Evolutionary conservation across 192 early-diverging fungal species (phyloP), one percentile per base, ranked within the genome.

Genomic region (Entomortierella chlamydospora): DNA sequence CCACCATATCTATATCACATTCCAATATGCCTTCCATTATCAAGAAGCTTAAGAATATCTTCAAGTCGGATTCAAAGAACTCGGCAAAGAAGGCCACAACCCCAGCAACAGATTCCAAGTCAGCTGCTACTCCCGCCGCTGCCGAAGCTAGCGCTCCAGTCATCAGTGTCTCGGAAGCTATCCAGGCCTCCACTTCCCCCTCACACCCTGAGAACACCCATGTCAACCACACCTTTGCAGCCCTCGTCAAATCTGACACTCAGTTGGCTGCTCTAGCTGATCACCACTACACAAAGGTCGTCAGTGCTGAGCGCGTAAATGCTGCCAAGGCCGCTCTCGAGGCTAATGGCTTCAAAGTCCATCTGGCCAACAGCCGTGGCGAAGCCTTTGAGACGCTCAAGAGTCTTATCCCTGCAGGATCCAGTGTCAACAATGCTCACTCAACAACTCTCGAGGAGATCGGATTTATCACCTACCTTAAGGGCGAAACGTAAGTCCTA

Each of bases 371-470:
- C 33, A 53, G 29, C 49, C 54, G 81, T 13, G 72, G 67, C 20
- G 79, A 73, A 58, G 82, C 82, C 34, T 77, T 81, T 17, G 66
- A 82, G 37, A 67, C 71, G 22, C 20, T 83, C 29, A 83, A 83
- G 81, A 51, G 31, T 29, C 28, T 81, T 45, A 83, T 83, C 53
- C 82, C 82, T n/a, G 51, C 62, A n/a, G 82, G 82, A 15, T 57
- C 61, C 37, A 76, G 71, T 15, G 68, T 83, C 64, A 82, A 77
- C 63, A 83, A 82, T 22, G 82, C 68, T 34, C 81, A 83, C 52
- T 82, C 81, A 2, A 83, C 82, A 2, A 58, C 82, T 8, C 57
- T 83, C 20, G 82, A 82, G 39, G 79, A 83, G 61, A 83, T 83
- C 56, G 82, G 82, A 45, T 83, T 83, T 53, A 82, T 82, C 31